Evolutionary conservation across 345 rosid genomes (phyloP).

Genomic region (Laguncularia racemosa): DNA sequence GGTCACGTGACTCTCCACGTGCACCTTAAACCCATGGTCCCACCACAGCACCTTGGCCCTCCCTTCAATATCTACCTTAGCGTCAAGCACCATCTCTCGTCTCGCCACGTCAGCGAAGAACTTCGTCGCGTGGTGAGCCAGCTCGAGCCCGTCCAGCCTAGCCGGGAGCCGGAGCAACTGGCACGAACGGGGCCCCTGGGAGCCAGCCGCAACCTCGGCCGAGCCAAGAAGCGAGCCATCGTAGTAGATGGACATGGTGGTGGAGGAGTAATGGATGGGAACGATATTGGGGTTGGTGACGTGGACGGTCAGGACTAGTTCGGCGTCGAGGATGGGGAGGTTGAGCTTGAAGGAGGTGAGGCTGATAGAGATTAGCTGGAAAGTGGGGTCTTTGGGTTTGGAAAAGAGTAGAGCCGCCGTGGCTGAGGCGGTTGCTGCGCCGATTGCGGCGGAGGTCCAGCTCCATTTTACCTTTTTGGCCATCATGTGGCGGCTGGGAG

Average conservation of each 20-base stretch:
- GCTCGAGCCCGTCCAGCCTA: conserved; percentile 65
- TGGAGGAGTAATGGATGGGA: conserved; percentile 58
- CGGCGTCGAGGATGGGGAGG: conserved; percentile 67
- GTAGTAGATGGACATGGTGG: conserved; percentile 83
- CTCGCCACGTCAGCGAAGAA: conserved; percentile 62
- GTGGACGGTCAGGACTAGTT: conserved; percentile 67
- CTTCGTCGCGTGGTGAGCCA: conserved; percentile 68
- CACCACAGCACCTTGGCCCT: conserved; percentile 76
- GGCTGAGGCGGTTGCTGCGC: conserved; percentile 61
- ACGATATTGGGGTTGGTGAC: conserved; percentile 74
- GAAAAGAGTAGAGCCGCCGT: conserved; percentile 32
- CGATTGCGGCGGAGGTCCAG: conserved; percentile 65
- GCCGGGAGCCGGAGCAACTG: conserved; percentile 58
- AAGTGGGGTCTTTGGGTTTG: conserved; percentile 84
- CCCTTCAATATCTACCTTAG: conserved; percentile 60
- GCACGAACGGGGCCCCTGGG: conserved; percentile 60
- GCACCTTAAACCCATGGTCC: conserved; percentile 72
- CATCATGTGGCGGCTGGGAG: conserved; percentile 10
- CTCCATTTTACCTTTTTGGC: conserved; percentile 57
- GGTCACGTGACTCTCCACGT: conserved; percentile 71
- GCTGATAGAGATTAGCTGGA: conserved; percentile 66
- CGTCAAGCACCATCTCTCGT: conserved; percentile 76
- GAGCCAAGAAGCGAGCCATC: conserved; percentile 73
- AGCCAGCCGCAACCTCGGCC: conserved; percentile 59
- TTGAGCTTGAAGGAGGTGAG: conserved; percentile 74